Conservation (phyloP, 2,329 filamentous ascomycete genomes). For the Exserohilum rostratum region DNA sequence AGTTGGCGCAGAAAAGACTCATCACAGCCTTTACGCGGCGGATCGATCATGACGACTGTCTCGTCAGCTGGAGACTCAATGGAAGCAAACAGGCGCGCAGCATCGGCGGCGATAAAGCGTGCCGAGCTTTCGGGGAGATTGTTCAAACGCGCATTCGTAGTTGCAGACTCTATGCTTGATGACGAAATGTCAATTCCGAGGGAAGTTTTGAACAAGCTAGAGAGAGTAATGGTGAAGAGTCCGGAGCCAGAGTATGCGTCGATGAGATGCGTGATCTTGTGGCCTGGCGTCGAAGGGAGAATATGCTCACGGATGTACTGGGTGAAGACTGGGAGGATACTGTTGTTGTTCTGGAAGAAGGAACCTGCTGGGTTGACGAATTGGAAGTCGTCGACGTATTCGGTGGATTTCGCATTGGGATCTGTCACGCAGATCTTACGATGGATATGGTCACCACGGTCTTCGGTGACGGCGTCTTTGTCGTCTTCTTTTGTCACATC, state of each 20-base stretch:
- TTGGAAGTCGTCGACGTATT: conserved; percentile 83
- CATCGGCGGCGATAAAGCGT: conserved; percentile 88
- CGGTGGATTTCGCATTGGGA: conserved; percentile 78
- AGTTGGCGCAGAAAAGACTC: conserved; percentile 82
- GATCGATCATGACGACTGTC: conserved; percentile 93
- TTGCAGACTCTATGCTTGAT: conserved; percentile 78
- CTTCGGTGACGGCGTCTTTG: conserved; percentile 57
- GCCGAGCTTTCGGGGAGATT: conserved; percentile 70
- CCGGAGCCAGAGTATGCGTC: conserved; percentile 98
- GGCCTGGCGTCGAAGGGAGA: conserved; percentile 56
- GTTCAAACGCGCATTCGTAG: conserved; percentile 79
- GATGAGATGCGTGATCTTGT: conserved; percentile 78
- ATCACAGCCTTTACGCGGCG: conserved; percentile 95
- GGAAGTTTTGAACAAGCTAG: conserved; percentile 76
- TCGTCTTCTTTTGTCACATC: conserved; percentile 33
- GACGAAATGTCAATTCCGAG: conserved; percentile 89
- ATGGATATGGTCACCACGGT: conserved; percentile 69
- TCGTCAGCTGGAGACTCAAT: conserved; percentile 77
- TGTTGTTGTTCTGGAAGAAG: conserved; percentile 99
- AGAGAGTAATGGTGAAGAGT: conserved; percentile 94
- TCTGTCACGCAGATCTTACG: conserved; percentile 90
- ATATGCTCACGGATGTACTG: conserved; percentile 83
- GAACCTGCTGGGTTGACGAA: conserved; percentile 92
- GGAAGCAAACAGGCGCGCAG: conserved; percentile 77
- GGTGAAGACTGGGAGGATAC: conserved; percentile 86